Base-by-base conservation (phyloP, 495 filamentous ascomycete species). In the Sabuloglossum arenarium region DNA sequence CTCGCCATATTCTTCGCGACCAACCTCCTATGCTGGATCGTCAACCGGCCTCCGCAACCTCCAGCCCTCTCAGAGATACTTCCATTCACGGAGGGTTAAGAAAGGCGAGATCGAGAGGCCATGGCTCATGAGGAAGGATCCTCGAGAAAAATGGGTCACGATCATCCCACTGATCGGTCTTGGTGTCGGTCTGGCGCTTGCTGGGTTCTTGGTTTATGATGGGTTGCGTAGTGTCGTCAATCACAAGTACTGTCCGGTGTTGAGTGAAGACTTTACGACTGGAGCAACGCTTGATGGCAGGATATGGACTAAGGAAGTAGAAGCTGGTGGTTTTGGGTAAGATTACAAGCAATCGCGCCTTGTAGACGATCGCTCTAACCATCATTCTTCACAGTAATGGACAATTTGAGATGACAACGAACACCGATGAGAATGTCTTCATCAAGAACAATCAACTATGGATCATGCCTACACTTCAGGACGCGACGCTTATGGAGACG, bases 251-350 rank as follows among this genome's bases (percentile, higher is more conserved):
- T 89, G 84, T 63, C 64, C 74, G 1, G 76, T 91, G 8, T 66
- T 88, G 32, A 73, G 75, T 47, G 86, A 88, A 54, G 74, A 80
- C 61, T 93, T 83, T 66, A 71, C n/a, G n/a, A n/a, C 74, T 3
- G 63, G 66, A 12, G 79, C 79, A 6, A 1, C 23, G 23, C 70
- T 86, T 42, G 71, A 85, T 60, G 63, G 69, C 0, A 66, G 71
- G 12, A 67, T 88, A 4, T 93, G 86, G 86, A 77, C 77, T 28
- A 79, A 82, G 62, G 86, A 91, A 66, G 79, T 83, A 10, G 79
- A 90, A 62, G 73, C 88, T 53, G 84, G 85, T 46, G 84, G 85
- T n/a, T 90, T 78, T 71, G 87, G 85, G 85, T 89, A 69, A 67
- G 24, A 14, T 43, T 49, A 29, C 28, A 27, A 19, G 11, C 30